These are phyloP conservation scores for Pseudomassariella vexata DNA, from an alignment of 2,329 filamentous ascomycete genomes.

Conservation along the genomic window DNA sequence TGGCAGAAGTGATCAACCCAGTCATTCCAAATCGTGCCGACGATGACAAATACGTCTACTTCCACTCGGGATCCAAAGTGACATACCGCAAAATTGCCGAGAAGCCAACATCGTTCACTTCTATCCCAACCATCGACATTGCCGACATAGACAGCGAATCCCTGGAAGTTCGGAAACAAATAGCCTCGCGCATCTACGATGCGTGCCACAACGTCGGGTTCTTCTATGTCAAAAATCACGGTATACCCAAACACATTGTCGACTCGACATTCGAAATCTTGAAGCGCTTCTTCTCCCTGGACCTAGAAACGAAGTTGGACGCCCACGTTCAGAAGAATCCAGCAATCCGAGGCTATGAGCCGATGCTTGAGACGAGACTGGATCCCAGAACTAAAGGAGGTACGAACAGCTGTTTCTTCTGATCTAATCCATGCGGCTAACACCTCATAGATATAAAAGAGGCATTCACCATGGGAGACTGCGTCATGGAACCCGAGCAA, in stretches of 20 bases:
- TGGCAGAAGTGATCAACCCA: too few species aligned
- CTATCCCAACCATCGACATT: conserved; percentile 26
- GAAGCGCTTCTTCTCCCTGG: conserved; percentile 24
- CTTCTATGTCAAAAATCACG: conserved; percentile 26
- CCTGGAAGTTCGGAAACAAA: conserved; percentile 12
- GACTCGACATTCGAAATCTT: conserved; percentile 17
- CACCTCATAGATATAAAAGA: conserved; percentile 20
- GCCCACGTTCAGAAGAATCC: conserved; percentile 29
- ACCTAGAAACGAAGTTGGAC: conserved; percentile 25
- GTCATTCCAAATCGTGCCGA: too few species aligned
- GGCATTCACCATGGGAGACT: conserved; percentile 31
- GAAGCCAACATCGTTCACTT: conserved; percentile 20
- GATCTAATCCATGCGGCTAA: not conserved
- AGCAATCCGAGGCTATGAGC: conserved; percentile 28
- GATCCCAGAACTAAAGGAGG: conserved; percentile 24
- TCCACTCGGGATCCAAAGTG: conserved; percentile 23
- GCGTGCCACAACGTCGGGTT: conserved; percentile 22
- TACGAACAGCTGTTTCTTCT: too few species aligned
- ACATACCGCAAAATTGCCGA: conserved; percentile 23
- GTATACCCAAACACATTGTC: conserved; percentile 17
- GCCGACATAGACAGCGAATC: conserved; percentile 15
- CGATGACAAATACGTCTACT: conserved; percentile 22
- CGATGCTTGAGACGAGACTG: conserved; percentile 24
- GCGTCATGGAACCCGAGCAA: conserved; percentile 29
- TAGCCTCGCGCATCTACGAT: conserved; percentile 18